Percentiles rank a stretch among this genome's conserved stretches.
Conservation (phyloP, 2,329 filamentous ascomycete genomes). For the Aspergillus ustus region DNA sequence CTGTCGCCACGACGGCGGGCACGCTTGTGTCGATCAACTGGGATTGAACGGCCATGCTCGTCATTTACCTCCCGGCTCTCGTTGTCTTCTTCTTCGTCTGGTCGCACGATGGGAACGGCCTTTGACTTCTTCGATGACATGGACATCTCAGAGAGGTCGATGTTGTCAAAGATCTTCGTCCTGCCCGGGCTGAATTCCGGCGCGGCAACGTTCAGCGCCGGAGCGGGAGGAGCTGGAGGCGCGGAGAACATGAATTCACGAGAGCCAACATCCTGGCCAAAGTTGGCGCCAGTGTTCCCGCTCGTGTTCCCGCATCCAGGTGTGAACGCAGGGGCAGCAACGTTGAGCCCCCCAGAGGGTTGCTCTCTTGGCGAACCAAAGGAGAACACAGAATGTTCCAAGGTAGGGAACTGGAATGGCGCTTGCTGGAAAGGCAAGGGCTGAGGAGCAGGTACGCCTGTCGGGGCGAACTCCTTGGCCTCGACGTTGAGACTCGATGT, state of each 20-base stretch:
- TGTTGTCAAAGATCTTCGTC: slow-evolving; percentile 68
- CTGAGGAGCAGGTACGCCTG: slow-evolving; percentile 54
- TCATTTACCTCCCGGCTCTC: slow-evolving; percentile 45
- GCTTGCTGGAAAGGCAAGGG: slow-evolving; percentile 49
- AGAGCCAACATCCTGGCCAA: slow-evolving; percentile 26
- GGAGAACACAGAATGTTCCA: slow-evolving; percentile 33
- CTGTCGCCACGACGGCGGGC: slow-evolving; percentile 67
- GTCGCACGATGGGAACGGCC: slow-evolving; percentile 78
- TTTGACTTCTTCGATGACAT: slow-evolving; percentile 76
- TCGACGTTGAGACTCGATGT: slow-evolving; percentile 84
- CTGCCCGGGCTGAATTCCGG: slow-evolving; percentile 72
- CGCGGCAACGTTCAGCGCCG: slow-evolving; percentile 74
- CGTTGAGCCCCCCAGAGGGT: slow-evolving; percentile 65
- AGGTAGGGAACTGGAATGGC: slow-evolving; percentile 47
- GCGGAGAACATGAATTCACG: slow-evolving; percentile 68
- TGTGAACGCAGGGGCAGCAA: slow-evolving; percentile 71
- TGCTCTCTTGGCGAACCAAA: slow-evolving; percentile 36
- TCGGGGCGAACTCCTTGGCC: slow-evolving; percentile 81
- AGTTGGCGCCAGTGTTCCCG: slow-evolving; percentile 12
- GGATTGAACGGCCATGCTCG: slow-evolving; percentile 58
- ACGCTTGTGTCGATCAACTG: slow-evolving; percentile 75
- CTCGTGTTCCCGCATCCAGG: slow-evolving; percentile 45
- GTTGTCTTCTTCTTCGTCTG: slow-evolving; percentile 56
- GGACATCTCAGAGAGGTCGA: slow-evolving; percentile 65
- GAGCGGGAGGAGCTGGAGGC: slow-evolving; percentile 47